Conservation (phyloP, 1,139 yeast species). For the Candida tropicalis region DNA sequence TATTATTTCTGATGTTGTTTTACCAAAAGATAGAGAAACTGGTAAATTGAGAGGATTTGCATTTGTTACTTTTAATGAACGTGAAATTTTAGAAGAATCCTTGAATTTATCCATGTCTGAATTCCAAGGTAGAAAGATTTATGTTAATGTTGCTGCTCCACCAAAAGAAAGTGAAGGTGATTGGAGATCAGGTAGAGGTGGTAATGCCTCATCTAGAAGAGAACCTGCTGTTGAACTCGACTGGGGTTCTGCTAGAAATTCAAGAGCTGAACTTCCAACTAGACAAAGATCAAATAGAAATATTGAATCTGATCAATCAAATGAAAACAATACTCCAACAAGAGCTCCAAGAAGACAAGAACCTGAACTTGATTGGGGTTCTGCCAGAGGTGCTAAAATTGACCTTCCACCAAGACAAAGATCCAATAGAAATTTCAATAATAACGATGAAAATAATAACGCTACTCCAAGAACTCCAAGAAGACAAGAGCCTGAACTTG, state of each 20-base stretch:
- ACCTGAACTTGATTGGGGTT: conserved; percentile 61
- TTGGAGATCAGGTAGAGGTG: conserved; percentile 49
- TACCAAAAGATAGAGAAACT: conserved; percentile 68
- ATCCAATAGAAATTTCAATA: conserved; percentile 17
- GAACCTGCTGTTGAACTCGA: conserved; percentile 51
- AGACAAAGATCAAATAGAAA: conserved; percentile 41
- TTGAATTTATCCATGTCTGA: conserved; percentile 64
- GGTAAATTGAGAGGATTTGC: conserved; percentile 84
- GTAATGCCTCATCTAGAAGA: conserved; percentile 27
- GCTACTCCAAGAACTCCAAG: conserved; percentile 40
- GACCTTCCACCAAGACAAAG: conserved; percentile 41
- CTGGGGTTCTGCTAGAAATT: conserved; percentile 52
- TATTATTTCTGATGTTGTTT: conserved; percentile 58
- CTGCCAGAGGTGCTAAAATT: conserved; percentile 45
- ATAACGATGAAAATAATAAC: conserved; percentile 7
- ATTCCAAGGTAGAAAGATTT: conserved; percentile 75
- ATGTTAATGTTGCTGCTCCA: conserved; percentile 90
- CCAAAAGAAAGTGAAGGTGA: conserved; percentile 53
- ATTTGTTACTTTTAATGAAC: conserved; percentile 74
- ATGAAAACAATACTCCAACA: conserved; percentile 18
- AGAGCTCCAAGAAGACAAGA: conserved; percentile 29
- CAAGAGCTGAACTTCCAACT: conserved; percentile 35
- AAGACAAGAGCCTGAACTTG: conserved; percentile 54
- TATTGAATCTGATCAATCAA: conserved; percentile 2
- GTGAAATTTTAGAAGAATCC: conserved; percentile 70